Evolutionary conservation across 345 rosid species (phyloP).

Genomic region (Limnanthes douglasii): DNA sequence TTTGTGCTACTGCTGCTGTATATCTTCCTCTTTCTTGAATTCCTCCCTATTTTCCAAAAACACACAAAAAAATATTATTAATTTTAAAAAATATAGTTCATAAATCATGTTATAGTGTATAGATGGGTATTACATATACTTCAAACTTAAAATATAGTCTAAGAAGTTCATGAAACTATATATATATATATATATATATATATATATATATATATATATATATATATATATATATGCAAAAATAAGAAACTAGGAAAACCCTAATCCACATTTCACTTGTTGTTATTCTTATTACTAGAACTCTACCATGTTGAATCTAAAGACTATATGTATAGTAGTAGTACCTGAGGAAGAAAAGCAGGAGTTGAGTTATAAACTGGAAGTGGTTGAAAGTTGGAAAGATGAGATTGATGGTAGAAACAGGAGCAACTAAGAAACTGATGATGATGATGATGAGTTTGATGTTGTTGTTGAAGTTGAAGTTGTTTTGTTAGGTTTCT

Average conservation of each 20-base stretch:
- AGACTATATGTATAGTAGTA: not conserved
- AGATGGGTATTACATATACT: not conserved
- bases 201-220: not conserved
- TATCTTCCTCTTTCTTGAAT: constrained; percentile 16
- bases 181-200: not conserved
- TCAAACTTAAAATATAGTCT: not conserved
- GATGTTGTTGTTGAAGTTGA: constrained; percentile 39
- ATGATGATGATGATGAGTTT: constrained; percentile 10
- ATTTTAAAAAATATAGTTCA: constrained; percentile 1
- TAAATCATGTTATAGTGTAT: not conserved
- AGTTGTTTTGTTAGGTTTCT: constrained; percentile 64
- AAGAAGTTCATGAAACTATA: not conserved
- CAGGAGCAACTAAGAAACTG: constrained; percentile 17
- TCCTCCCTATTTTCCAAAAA: constrained; percentile 15
- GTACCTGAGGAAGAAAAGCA: constrained; percentile 26
- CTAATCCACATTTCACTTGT: not conserved
- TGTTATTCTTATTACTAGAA: not conserved
- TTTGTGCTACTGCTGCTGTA: constrained; percentile 10
- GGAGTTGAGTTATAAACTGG: constrained; percentile 15
- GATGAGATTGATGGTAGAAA: constrained; percentile 13
- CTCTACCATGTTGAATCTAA: not conserved
- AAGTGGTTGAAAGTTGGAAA: constrained; percentile 5
- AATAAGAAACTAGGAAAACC: not conserved
- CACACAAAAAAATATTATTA: not conserved
- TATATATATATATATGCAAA: not conserved